Percentiles rank a stretch among this genome's conserved stretches.
Conservation (phyloP, 805 yeast genomes). For the Debaryomyces hansenii region DNA sequence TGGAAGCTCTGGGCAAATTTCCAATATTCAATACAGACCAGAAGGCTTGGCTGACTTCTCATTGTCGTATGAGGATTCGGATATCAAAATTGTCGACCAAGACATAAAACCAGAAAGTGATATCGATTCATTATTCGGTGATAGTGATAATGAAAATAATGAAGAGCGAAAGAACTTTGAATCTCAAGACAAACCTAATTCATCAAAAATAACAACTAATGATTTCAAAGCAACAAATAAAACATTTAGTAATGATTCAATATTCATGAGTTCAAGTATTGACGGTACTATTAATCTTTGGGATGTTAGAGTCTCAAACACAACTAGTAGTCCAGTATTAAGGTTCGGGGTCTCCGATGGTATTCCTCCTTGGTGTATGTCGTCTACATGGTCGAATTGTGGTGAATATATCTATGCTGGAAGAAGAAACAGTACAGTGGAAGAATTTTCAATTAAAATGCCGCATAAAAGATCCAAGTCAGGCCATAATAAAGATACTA, state of each 20-base stretch:
- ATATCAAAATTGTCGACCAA: background rate
- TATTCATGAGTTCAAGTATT: slow-evolving; percentile 77
- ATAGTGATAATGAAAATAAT: slow-evolving; percentile 35
- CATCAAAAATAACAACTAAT: slow-evolving; percentile 10
- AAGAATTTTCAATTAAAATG: slow-evolving; percentile 66
- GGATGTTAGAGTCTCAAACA: slow-evolving; percentile 58
- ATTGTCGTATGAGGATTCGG: slow-evolving; percentile 23
- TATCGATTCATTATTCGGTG: slow-evolving; percentile 50
- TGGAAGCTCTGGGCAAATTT: slow-evolving; percentile 75
- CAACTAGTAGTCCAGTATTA: slow-evolving; percentile 38
- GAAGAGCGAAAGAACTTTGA: slow-evolving; percentile 12
- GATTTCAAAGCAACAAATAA: slow-evolving; percentile 20
- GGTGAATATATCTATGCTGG: slow-evolving; percentile 84
- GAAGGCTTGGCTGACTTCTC: slow-evolving; percentile 46
- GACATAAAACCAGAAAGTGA: slow-evolving; percentile 22
- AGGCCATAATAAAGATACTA: slow-evolving; percentile 22
- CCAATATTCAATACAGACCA: slow-evolving; percentile 73
- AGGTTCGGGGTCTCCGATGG: slow-evolving; percentile 57
- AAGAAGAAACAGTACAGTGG: slow-evolving; percentile 84
- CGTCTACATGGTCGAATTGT: slow-evolving; percentile 82
- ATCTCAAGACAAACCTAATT: slow-evolving; percentile 11
- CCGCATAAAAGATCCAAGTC: slow-evolving; percentile 34
- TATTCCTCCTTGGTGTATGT: slow-evolving; percentile 93
- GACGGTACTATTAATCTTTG: slow-evolving; percentile 82
- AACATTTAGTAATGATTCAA: slow-evolving; percentile 36